These are phyloP conservation scores for Clonostachys sp. DNA, from an alignment of 2,329 filamentous ascomycete genomes.

Conservation along the genomic window DNA sequence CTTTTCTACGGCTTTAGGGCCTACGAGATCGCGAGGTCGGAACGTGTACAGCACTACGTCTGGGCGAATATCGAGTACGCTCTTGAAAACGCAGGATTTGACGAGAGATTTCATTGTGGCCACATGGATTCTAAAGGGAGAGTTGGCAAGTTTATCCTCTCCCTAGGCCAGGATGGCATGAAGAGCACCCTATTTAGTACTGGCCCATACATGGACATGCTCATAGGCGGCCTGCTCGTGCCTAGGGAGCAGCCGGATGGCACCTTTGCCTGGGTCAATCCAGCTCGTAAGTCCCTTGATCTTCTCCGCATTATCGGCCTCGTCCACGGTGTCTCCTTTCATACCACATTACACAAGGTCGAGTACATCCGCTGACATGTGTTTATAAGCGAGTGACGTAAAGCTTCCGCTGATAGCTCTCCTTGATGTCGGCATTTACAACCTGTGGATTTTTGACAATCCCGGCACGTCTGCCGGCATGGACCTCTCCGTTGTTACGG, in stretches of 20 bases:
- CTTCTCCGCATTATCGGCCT: background rate
- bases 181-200: constrained; percentile 9
- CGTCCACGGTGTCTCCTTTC: too few species aligned
- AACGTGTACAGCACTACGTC: constrained; percentile 11
- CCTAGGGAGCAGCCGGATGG: constrained; percentile 7
- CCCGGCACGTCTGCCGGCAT: constrained; percentile 11
- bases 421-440: constrained; percentile 14
- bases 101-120: constrained; percentile 6
- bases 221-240: constrained; percentile 4
- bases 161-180: constrained; percentile 9
- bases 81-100: constrained; percentile 4
- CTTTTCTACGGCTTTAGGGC: constrained; percentile 12
- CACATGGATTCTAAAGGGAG: constrained; percentile 12
- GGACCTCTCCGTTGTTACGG: constrained; percentile 13
- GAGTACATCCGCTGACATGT: too few species aligned
- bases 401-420: constrained; percentile 11
- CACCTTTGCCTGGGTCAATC: background rate
- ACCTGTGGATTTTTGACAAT: constrained; percentile 15
- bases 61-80: constrained; percentile 8
- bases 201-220: constrained; percentile 14
- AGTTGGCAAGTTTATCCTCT: constrained; percentile 10
- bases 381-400: background rate
- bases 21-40: constrained; percentile 10
- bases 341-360: too few species aligned
- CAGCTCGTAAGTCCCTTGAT: background rate